Base-by-base conservation (phyloP, 495 filamentous ascomycete species). In the Tirmania nivea region DNA sequence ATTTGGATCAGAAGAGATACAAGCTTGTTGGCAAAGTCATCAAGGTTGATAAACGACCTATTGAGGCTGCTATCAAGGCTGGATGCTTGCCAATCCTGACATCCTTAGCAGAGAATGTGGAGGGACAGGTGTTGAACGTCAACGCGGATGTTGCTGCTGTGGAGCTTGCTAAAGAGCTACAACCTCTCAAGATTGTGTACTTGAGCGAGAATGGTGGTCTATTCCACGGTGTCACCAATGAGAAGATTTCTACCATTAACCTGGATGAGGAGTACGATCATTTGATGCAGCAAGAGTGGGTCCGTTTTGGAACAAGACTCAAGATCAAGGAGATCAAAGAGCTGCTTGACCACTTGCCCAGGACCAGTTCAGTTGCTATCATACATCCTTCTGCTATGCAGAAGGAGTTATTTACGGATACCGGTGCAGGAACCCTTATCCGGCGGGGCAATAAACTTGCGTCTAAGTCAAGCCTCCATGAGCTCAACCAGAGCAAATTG, bases 251-350 rank as follows among this genome's bases (percentile, higher is more conserved):
- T 9, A 86, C 79, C 51, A 97, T 97, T 65, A 96, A 97, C 70
- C 76, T 97, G 20, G 90, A 97, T 61, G 89, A 97, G 69, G 90
- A 97, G 68, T 97, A 83, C 65, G 92, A 94, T 14, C 75, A 86
- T 64, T 73, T 95, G 60, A 94, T 97, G 89, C 78, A 75, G 49
- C 87, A 95, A 69, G 79, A 83, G 66, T 97, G 90, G 90, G 92
- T 94, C 64, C 81, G 83, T 57, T 90, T 93, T 68, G 90, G 90
- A 35, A 97, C 90, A 45, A 79, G 88, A 59, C 71, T 95, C 54
- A 97, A 97, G 82, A 95, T 97, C 69, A 92, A 89, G 69, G 89
- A 97, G 71, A 93, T 94, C 70, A 95, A 95, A 72, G 84, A 90
- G 17, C 76, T 97, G 9, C 72, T 97, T 51, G 81, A 81, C 53